These are phyloP conservation scores for Melampsora occidentalis DNA, from an alignment of 1,284 basidiomycete species.

Conservation along the genomic window DNA sequence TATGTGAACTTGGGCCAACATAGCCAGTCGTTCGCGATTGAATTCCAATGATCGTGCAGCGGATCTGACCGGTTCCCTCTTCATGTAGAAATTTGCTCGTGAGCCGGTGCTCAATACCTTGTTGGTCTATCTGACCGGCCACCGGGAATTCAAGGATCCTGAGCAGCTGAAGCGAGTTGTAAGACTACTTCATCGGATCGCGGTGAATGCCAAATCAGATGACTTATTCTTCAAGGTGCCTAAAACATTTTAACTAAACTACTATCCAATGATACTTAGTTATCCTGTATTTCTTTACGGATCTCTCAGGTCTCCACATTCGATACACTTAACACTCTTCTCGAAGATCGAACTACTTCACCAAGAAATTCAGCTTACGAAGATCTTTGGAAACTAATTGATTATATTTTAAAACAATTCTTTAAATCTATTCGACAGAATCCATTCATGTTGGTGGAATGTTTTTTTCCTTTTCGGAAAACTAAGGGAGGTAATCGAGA, in stretches of 20 bases:
- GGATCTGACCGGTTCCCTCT: slow-evolving; percentile 10
- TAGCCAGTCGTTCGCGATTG: slow-evolving; percentile 1
- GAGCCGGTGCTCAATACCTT: slow-evolving; percentile 77
- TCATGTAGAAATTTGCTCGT: slow-evolving; percentile 71
- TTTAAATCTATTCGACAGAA: slow-evolving; percentile 81
- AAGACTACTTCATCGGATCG: slow-evolving; percentile 79
- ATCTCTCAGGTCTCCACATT: slow-evolving; percentile 71
- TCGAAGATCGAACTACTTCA: slow-evolving; percentile 70
- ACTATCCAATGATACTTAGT: background rate
- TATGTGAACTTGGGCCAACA: background rate
- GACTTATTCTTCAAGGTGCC: slow-evolving; percentile 84
- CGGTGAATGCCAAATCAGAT: slow-evolving; percentile 80
- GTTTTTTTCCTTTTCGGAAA: slow-evolving; percentile 49
- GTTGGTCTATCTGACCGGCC: slow-evolving; percentile 72
- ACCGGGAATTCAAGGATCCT: slow-evolving; percentile 71
- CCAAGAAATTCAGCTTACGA: slow-evolving; percentile 74
- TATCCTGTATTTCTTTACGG: background rate
- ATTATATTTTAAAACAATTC: slow-evolving; percentile 79
- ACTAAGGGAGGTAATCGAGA: slow-evolving; percentile 17
- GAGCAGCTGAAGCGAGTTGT: slow-evolving; percentile 84
- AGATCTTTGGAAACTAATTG: slow-evolving; percentile 76
- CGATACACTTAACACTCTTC: slow-evolving; percentile 74
- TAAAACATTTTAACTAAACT: slow-evolving; percentile 21
- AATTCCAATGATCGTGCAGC: background rate
- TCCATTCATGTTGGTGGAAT: slow-evolving; percentile 78